A percentile compares a stretch with the other conserved stretches of the same genome.
phyloP scores from a whole-genome alignment of 345 rosid species.

The Geranium brycei region DNA sequence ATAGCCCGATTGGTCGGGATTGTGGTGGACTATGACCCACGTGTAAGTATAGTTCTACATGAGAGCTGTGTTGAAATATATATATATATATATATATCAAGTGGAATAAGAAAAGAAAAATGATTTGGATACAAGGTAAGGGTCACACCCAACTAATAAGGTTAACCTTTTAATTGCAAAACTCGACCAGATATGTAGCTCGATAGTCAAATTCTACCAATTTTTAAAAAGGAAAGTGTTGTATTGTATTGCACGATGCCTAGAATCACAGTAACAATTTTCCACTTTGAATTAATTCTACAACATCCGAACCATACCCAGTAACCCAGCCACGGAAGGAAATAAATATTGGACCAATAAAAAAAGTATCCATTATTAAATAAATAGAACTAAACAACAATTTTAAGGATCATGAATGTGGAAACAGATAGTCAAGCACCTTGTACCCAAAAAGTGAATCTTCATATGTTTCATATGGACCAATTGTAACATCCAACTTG shows the following conservation, averaged over 20 bases:
- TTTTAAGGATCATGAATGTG: background rate
- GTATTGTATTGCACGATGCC: background rate
- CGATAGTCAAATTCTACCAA: too few relatives aligned
- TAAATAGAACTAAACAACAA: background rate
- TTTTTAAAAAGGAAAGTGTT: background rate
- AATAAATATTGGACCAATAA: background rate
- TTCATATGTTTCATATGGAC: slow-evolving; percentile 96
- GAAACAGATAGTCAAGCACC: slow-evolving; percentile 29
- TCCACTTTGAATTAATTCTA: background rate
- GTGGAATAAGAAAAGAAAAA: too few relatives aligned
- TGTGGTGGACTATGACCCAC: too few relatives aligned
- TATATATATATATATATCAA: too few relatives aligned
- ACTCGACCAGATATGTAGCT: too few relatives aligned
- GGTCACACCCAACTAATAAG: too few relatives aligned
- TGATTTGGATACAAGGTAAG: too few relatives aligned
- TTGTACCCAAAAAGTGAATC: slow-evolving; percentile 81
- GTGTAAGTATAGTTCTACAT: too few relatives aligned
- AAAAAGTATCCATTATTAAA: too few relatives aligned
- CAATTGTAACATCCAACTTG: slow-evolving; percentile 79
- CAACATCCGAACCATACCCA: background rate
- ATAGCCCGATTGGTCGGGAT: too few relatives aligned
- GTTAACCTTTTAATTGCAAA: too few relatives aligned
- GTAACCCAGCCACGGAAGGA: background rate
- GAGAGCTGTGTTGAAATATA: too few relatives aligned
- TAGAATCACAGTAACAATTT: background rate